Base-by-base conservation (phyloP, 331 rosid genomes). In the Quercus lobata region DNA sequence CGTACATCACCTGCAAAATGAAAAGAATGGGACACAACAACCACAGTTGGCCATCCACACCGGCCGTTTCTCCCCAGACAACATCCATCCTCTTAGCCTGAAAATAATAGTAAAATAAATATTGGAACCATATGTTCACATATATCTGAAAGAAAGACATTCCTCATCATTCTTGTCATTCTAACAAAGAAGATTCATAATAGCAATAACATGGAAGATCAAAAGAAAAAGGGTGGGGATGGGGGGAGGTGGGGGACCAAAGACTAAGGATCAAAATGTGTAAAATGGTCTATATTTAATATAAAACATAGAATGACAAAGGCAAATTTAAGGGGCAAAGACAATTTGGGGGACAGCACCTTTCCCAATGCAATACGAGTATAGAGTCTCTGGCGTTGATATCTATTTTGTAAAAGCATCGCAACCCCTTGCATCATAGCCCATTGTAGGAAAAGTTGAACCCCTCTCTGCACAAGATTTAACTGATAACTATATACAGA, bases 401-500 rank as follows among this genome's bases (percentile, higher is more conserved):
- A 96, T 92, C 99, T 90, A 83, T 96, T 96, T 80, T 96, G 99
- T 78, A 96, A 78, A 71, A 96, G 98, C 99, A 96, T 96, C 71
- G 99, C 97, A 65, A 96, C 88, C 79, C 99, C 99, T 88, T 96
- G 99, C 98, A 96, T 88, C 98, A 96, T 89, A 76, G 99, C 99
- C 99, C 99, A 96, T 75, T 91, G 97, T 60, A 96, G 88, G 84
- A 96, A 96, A 79, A 93, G 99, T 84, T 93, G 94, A 22, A 96
- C 98, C 22, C 98, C 98, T 84, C 98, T 89, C 99, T 96, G 89
- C 83, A 84, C 34, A 63, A 84, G 53, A 87, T 76, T 78, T 34
- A 65, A 76, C 21, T 22, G 46, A 73, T 22, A 16, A 41, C 25
- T 34, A 34, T 4, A 37, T 71, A 19, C 70, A 53, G 55, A 57